Base-by-base conservation (phyloP, 1,139 yeast species). In the Geotrichum bryndzae region DNA sequence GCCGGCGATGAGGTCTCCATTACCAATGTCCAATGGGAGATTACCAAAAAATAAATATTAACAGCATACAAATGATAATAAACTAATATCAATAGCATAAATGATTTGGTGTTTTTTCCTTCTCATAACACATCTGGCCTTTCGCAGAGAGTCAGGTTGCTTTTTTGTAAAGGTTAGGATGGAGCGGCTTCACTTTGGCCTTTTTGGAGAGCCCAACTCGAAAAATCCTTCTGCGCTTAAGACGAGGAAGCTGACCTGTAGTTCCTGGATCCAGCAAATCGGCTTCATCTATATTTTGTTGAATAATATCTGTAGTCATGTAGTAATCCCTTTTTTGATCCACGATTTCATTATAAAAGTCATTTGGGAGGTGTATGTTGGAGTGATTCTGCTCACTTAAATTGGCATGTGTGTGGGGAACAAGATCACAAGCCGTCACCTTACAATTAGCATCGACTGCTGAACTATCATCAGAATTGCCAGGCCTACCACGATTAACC, bases 1-100 rank as follows among this genome's bases (percentile, higher is more conserved):
- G 86, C 89, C 4, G 84, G 85, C 11, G 83, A 79, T 33, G 97
- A 94, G 73, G 97, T 91, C 27, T 85, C 95, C 51, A 82, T 94
- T 18, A 84, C 88, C 1, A 94, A 90, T 8, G 80, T 86, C 23
- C 72, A 77, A 60, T 91, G 96, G 89, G 81, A 78, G 11, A 73
- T 85, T 60, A 66, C 65, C 29, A 71, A 70, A 63, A 62, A 62
- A 58, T 60, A 53, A 50, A n/a, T 41, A n/a, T 41, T 41, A 35
- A 35, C 41, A n/a, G 13, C 18, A 23, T 54, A 38, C 25, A 25
- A 29, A 33, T 22, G 6, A 56, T 45, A 38, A 23, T 35, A 18
- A 35, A 18, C 25, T 23, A 33, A 18, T 41, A 15, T 15, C 18
- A 41, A 41, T 29, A n/a, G 18, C 48, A 41, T 41, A 2, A 41